Conservation (phyloP, 208 protist species). For the Crithidia fasciculata region DNA sequence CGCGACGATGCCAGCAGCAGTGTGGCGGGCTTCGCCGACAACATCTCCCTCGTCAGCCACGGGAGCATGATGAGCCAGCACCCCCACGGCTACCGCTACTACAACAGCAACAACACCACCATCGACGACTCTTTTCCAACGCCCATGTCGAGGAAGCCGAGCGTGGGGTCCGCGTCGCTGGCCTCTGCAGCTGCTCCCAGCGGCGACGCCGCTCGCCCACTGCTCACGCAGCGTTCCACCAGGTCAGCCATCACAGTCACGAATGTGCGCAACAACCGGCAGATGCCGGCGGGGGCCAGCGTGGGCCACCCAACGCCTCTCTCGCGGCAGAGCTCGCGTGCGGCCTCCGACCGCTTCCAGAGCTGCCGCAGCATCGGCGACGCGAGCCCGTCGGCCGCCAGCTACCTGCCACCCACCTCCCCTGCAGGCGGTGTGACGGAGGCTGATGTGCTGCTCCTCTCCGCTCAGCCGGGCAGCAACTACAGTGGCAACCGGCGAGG, state of each 20-base stretch:
- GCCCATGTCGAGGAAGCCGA: not conserved
- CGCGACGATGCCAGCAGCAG: not conserved
- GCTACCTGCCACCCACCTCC: slow-evolving; percentile 3
- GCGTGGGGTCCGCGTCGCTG: not conserved
- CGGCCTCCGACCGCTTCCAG: slow-evolving; percentile 26
- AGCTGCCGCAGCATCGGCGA: slow-evolving; percentile 23
- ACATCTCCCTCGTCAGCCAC: slow-evolving; percentile 19
- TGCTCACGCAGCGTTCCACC: not conserved
- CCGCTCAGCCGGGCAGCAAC: slow-evolving; percentile 7
- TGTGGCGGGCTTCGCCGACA: slow-evolving; percentile 12
- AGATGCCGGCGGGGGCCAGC: slow-evolving; percentile 4
- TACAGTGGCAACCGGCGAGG: not conserved
- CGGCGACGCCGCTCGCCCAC: not conserved
- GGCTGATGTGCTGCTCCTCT: slow-evolving; percentile 9
- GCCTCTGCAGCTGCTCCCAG: not conserved
- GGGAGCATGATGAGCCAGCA: slow-evolving; percentile 32
- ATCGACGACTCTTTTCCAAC: not conserved
- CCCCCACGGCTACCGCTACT: slow-evolving; percentile 30
- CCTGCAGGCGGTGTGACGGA: slow-evolving; percentile 3
- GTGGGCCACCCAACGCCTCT: slow-evolving; percentile 5
- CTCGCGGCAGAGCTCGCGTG: slow-evolving; percentile 19
- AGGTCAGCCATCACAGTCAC: slow-evolving; percentile 9
- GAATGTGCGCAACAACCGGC: slow-evolving; percentile 19
- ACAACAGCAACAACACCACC: slow-evolving; percentile 22
- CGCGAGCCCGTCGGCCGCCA: slow-evolving; percentile 10